Evolutionary conservation across 805 yeast species (phyloP).

Genomic region (Nakazawaea wickerhamii): DNA sequence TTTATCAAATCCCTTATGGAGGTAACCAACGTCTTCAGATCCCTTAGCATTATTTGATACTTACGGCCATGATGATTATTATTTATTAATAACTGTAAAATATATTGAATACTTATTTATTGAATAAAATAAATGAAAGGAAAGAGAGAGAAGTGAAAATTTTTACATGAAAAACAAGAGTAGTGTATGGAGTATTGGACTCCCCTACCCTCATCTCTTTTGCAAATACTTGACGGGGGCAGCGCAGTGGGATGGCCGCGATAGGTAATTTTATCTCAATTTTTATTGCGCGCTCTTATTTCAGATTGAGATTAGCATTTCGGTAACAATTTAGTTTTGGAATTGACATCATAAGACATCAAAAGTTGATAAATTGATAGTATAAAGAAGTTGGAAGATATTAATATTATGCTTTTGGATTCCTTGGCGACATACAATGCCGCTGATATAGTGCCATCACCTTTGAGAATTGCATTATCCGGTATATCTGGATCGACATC

Average conservation of each 20-base stretch:
- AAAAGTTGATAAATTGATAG: too few species aligned
- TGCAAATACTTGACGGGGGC: too few species aligned
- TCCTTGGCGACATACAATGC: background rate
- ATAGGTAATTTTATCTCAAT: background rate
- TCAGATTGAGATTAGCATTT: too few species aligned
- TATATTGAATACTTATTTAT: background rate
- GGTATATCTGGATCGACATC: constrained; percentile 67
- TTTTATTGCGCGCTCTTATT: too few species aligned
- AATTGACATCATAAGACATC: too few species aligned
- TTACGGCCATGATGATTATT: constrained; percentile 10
- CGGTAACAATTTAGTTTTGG: too few species aligned
- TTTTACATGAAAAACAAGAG: background rate
- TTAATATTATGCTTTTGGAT: background rate
- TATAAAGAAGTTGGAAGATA: too few species aligned
- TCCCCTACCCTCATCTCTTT: background rate
- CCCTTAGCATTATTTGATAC: constrained; percentile 23
- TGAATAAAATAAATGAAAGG: background rate
- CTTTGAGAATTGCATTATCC: constrained; percentile 41
- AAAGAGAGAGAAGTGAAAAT: background rate
- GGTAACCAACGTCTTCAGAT: constrained; percentile 25
- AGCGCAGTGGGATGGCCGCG: background rate
- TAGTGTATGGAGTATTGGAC: background rate
- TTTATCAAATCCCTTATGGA: constrained; percentile 13
- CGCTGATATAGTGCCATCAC: constrained; percentile 17
- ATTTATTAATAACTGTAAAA: background rate